These are phyloP conservation scores for Verticillium alfalfae DNA, from an alignment of 2,329 filamentous ascomycete species.

Conservation along the genomic window DNA sequence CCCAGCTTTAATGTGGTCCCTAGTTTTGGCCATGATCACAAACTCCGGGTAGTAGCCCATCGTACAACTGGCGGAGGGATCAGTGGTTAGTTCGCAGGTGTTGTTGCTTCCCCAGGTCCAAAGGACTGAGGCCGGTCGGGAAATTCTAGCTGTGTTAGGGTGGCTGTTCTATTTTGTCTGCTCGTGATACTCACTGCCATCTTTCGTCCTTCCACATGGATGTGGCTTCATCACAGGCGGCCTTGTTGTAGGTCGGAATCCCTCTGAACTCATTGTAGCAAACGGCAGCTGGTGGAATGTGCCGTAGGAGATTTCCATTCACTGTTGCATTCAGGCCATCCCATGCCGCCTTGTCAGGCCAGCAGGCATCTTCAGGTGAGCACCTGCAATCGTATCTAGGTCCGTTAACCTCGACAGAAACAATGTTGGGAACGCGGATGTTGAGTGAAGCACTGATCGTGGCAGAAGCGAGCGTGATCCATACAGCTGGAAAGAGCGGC, in stretches of 20 bases:
- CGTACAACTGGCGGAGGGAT: conserved; percentile 25
- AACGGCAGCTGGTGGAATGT: conserved; percentile 21
- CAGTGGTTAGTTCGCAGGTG: conserved; percentile 28
- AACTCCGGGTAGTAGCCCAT: conserved; percentile 32
- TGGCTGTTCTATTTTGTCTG: neutral
- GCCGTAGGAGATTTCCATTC: conserved; percentile 23
- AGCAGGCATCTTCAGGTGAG: conserved; percentile 22
- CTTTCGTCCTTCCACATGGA: conserved; percentile 24
- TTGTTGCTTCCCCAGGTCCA: conserved; percentile 38
- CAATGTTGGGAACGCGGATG: neutral
- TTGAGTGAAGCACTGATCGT: neutral
- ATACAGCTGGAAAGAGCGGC: neutral
- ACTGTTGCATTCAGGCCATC: conserved; percentile 26
- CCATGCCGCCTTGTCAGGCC: conserved; percentile 20
- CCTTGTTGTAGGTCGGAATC: conserved; percentile 28
- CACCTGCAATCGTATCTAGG: conserved; percentile 22
- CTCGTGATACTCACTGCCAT: conserved; percentile 26
- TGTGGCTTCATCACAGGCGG: conserved; percentile 22
- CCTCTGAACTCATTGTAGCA: conserved; percentile 32
- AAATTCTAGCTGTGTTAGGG: conserved; percentile 11
- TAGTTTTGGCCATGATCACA: conserved; percentile 16
- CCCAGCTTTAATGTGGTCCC: conserved; percentile 20
- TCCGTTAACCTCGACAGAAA: conserved; percentile 16
- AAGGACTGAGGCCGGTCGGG: conserved; percentile 21
- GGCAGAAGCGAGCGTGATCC: neutral